A percentile compares a stretch with the other conserved stretches of the same genome.
These are phyloP conservation scores for Orbilia oligospora DNA, from an alignment of 2,329 filamentous ascomycete genomes.

Conservation along the genomic window DNA sequence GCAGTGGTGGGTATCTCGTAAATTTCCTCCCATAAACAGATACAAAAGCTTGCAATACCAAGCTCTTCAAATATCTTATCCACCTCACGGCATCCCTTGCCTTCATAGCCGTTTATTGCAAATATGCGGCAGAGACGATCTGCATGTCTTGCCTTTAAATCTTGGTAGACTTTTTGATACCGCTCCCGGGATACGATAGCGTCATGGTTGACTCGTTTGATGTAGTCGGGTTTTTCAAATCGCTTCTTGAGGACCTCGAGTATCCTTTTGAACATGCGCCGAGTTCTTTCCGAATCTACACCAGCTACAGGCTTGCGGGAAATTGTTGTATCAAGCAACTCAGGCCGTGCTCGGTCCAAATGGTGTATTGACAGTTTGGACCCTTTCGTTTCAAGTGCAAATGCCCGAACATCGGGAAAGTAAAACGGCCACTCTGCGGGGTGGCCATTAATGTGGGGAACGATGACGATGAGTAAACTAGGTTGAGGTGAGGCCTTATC, in stretches of 20 bases:
- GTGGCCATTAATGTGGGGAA: constrained; percentile 32
- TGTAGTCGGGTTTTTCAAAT: constrained; percentile 72
- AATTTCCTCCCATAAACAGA: constrained; percentile 91
- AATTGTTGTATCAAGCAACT: neutral
- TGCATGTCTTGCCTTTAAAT: constrained; percentile 85
- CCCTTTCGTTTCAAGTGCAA: constrained; percentile 34
- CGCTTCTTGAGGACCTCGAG: constrained; percentile 48
- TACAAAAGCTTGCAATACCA: constrained; percentile 88
- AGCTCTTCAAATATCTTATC: constrained; percentile 96
- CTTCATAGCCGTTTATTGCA: constrained; percentile 83
- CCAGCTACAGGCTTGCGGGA: too few species aligned
- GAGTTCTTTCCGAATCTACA: constrained; percentile 31
- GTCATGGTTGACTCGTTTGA: constrained; percentile 88
- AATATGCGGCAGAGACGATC: constrained; percentile 69
- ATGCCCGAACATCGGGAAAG: constrained; percentile 38
- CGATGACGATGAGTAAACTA: constrained; percentile 35
- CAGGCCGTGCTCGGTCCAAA: neutral
- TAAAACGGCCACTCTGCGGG: constrained; percentile 42
- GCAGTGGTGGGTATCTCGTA: constrained; percentile 70
- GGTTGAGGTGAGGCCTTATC: neutral
- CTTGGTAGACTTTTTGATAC: constrained; percentile 85
- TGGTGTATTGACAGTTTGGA: constrained; percentile 37
- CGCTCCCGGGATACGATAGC: constrained; percentile 80
- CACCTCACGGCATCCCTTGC: constrained; percentile 81
- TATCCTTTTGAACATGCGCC: constrained; percentile 49